Evolutionary conservation across 2,329 filamentous ascomycete genomes (phyloP).

Genomic region (Xylariaceae sp.): DNA sequence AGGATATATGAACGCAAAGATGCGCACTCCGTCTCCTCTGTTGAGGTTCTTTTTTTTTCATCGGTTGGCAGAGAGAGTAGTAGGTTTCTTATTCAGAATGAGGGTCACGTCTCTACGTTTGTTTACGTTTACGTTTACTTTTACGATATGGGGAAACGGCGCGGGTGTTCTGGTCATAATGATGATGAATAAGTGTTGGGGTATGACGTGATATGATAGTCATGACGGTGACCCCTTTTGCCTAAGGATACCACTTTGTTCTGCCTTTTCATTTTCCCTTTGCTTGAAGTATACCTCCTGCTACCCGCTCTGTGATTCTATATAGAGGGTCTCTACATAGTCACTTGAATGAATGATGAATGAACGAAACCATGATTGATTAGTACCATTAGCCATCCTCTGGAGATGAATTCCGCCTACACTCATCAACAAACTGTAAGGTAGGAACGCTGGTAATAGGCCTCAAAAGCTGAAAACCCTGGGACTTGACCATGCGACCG

Average conservation of each 20-base stretch:
- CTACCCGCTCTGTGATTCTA: neutral
- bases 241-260: neutral
- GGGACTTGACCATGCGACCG: neutral
- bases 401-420: neutral
- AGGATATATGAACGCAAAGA: conserved; percentile 41
- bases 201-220: neutral
- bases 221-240: neutral
- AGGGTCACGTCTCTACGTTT: neutral
- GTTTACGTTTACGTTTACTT: neutral
- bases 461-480: no score
- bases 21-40: neutral
- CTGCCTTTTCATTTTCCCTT: neutral
- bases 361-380: neutral
- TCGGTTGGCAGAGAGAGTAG: neutral
- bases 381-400: neutral
- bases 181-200: neutral
- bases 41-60: neutral
- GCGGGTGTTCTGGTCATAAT: neutral
- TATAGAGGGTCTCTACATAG: neutral
- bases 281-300: neutral
- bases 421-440: neutral
- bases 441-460: neutral
- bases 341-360: neutral
- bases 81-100: neutral
- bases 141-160: neutral